These are phyloP conservation scores for Macrophomina tecta DNA, from an alignment of 2,329 filamentous ascomycete species.

Conservation along the genomic window DNA sequence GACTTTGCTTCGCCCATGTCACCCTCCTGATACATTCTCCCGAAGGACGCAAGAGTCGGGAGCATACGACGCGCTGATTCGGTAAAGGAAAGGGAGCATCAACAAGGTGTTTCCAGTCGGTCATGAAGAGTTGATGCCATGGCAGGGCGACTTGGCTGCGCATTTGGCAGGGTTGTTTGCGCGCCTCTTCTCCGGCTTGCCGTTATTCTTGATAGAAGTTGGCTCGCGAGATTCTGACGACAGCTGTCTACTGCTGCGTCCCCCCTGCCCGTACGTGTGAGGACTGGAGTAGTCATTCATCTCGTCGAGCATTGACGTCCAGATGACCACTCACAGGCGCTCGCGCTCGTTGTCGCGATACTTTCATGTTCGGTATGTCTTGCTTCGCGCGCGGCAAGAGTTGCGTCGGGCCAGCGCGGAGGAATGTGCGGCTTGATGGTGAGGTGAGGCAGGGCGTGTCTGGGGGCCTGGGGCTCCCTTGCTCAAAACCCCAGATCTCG, in stretches of 20 bases:
- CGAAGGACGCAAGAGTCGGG: conserved; percentile 19
- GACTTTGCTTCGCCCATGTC: conserved; percentile 23
- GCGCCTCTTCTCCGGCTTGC: not conserved
- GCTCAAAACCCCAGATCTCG: conserved; percentile 15
- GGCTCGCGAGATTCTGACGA: no score
- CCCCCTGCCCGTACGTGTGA: no score
- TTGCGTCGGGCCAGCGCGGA: not conserved
- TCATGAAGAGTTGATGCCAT: not conserved
- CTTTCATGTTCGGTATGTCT: no score
- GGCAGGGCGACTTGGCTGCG: conserved; percentile 3
- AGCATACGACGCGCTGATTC: conserved; percentile 20
- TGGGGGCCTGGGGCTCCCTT: conserved; percentile 7
- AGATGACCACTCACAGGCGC: no score
- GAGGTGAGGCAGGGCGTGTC: conserved; percentile 1
- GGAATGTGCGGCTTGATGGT: conserved; percentile 1
- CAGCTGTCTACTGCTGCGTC: no score
- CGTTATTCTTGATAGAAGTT: no score
- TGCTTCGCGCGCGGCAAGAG: no score
- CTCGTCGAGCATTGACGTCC: not conserved
- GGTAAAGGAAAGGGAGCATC: not conserved
- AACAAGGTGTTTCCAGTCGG: not conserved
- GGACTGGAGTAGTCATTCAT: not conserved
- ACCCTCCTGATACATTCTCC: conserved; percentile 21
- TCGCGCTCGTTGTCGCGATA: no score
- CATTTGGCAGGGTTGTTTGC: conserved; percentile 1